These are phyloP conservation scores for Beauveria caledonica DNA, from an alignment of 2,329 filamentous ascomycete species.

Conservation along the genomic window DNA sequence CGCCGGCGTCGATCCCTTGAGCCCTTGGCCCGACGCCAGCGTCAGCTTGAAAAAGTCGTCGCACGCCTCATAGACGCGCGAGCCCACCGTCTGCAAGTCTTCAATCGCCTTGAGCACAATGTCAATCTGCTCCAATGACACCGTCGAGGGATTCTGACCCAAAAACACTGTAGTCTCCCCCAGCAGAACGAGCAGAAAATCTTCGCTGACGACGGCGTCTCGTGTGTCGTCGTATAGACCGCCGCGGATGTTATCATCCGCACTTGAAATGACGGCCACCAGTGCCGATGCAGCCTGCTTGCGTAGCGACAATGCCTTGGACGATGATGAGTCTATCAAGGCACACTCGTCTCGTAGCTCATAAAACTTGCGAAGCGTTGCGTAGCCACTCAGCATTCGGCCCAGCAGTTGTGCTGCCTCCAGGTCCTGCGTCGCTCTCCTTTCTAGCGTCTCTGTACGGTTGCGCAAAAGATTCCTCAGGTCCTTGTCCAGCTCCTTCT, in stretches of 20 bases:
- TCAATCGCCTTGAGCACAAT: constrained; percentile 69
- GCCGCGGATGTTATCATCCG: constrained; percentile 84
- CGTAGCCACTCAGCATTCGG: constrained; percentile 83
- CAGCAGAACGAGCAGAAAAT: constrained; percentile 74
- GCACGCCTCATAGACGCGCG: constrained; percentile 63
- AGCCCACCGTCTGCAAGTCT: constrained; percentile 67
- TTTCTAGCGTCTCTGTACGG: constrained; percentile 62
- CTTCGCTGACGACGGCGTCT: constrained; percentile 78
- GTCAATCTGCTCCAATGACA: constrained; percentile 66
- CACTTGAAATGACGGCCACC: constrained; percentile 74
- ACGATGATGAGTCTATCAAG: constrained; percentile 20
- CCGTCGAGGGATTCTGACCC: constrained; percentile 43
- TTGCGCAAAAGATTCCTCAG: constrained; percentile 62
- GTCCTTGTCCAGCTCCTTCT: constrained; percentile 62
- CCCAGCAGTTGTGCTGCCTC: constrained; percentile 79
- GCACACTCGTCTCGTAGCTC: constrained; percentile 61
- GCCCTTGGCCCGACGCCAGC: constrained; percentile 58
- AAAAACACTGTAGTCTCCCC: constrained; percentile 78
- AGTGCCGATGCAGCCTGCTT: constrained; percentile 65
- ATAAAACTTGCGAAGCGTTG: constrained; percentile 83
- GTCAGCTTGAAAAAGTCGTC: constrained; percentile 73
- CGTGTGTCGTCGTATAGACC: constrained; percentile 76
- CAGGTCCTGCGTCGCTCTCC: constrained; percentile 64
- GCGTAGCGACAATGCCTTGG: constrained; percentile 50
- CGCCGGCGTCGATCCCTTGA: constrained; percentile 53